Base-by-base conservation (phyloP, 768 basidiomycete species). In the Chlorophyllum brunneum region DNA sequence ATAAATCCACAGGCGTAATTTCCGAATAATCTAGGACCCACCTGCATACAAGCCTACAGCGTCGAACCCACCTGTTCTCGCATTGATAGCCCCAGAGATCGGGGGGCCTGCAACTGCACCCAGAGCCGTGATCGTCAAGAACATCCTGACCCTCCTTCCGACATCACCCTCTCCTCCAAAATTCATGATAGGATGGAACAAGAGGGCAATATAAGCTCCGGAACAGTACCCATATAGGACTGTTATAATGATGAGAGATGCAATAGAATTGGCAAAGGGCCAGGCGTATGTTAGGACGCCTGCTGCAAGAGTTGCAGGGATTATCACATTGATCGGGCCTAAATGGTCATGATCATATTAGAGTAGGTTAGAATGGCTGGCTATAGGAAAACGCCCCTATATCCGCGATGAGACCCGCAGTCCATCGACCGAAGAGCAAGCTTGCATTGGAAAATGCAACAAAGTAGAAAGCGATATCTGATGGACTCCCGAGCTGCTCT, bases 101-200 rank as follows among this genome's bases (percentile, higher is more conserved):
- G 88, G 88, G 2, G 86, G 85, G 0, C 88, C 88, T 1, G 74
- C 75, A 2, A 89, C 69, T 0, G 83, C 84, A 11, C 85, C 85
- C 11, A 88, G 34, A 0, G 86, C 75, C 18, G 80, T 54, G 45
- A 85, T 72, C 24, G 77, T 83, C 64, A 84, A 70, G 55, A 79
- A 79, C 74, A 87, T 81, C 6, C 88, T 86, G 0, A 77, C 67
- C 13, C 88, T 71, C 22, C 82, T 71, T 6, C 88, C 88, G 0
- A 86, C 75, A 52, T 89, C 86, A 2, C 67, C 68, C 0, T 75
- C 71, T 0, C 74, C 72, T 0, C 88, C 87, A 64, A 90, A 73
- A 7, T 77, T 70, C 58, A 86, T 78, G 29, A 81, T 72, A 1
- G 87, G 86, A 15, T 76, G 73, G 0, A 71, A 61, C 24, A 86